Evolutionary conservation across 2,329 filamentous ascomycete genomes (phyloP).

Genomic region (Fonsecaea nubica): DNA sequence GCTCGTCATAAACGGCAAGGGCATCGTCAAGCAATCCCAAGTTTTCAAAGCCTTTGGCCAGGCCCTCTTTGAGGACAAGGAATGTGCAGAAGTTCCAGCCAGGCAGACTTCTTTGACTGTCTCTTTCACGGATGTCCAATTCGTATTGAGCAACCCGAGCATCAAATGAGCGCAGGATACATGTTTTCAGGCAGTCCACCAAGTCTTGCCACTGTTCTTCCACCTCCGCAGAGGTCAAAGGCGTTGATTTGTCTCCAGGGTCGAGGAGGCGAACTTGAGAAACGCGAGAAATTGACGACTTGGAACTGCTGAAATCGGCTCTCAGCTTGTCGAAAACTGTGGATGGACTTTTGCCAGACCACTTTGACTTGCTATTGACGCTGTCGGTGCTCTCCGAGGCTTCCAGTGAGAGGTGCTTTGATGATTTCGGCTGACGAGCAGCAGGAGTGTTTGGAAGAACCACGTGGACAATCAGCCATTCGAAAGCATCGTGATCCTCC

Average conservation of each 20-base stretch:
- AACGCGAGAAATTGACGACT: conserved; percentile 75
- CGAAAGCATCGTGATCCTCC: conserved; percentile 94
- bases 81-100: conserved; percentile 99
- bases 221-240: conserved; percentile 76
- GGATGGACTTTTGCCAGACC: conserved; percentile 76
- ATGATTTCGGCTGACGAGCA: conserved; percentile 75
- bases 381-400: conserved; percentile 67
- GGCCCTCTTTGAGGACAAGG: conserved; percentile 94
- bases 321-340: conserved; percentile 89
- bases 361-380: conserved; percentile 69
- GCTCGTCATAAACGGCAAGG: conserved; percentile 90
- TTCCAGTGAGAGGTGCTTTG: conserved; percentile 52
- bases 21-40: conserved; percentile 96
- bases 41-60: conserved; percentile 93
- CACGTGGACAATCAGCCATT: conserved; percentile 94
- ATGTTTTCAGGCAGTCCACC: conserved; percentile 81
- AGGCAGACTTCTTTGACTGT: conserved; percentile 81
- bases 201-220: conserved; percentile 84
- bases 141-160: conserved; percentile 91
- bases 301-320: conserved; percentile 86
- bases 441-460: conserved; percentile 85
- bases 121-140: conserved; percentile 94
- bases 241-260: conserved; percentile 44
- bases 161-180: conserved; percentile 90
- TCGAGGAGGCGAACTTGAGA: conserved; percentile 77